Conservation (phyloP, 768 basidiomycete species). For the Lentinus brumalis region DNA sequence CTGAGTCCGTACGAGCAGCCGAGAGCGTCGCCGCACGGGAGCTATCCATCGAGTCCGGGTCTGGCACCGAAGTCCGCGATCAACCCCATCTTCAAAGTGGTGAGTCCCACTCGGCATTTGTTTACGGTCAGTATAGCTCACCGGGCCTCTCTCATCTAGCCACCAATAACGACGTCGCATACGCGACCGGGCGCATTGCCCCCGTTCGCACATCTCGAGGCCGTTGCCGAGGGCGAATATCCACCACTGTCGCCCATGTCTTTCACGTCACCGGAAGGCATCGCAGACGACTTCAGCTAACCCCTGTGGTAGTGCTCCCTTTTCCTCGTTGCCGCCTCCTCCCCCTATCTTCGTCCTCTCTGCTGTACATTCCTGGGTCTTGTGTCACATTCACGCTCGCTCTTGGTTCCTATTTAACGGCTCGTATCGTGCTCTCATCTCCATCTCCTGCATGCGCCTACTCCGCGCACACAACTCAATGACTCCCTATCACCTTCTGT, state of each 20-base stretch:
- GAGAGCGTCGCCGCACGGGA: constrained; percentile 45
- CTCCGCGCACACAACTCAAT: constrained; percentile 4
- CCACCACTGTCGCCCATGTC: constrained; percentile 78
- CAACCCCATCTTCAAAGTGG: constrained; percentile 91
- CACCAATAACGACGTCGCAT: constrained; percentile 21
- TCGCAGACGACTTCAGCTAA: constrained; percentile 31
- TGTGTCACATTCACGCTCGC: constrained; percentile 24
- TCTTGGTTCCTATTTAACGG: constrained; percentile 25
- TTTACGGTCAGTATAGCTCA: not conserved
- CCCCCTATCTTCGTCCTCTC: constrained; percentile 4
- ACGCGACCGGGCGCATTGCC: constrained; percentile 49
- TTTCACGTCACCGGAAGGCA: constrained; percentile 56
- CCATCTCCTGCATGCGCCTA: constrained; percentile 12
- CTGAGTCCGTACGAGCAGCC: constrained; percentile 49
- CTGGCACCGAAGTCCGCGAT: constrained; percentile 67
- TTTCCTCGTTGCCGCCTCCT: constrained; percentile 3
- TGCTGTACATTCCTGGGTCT: constrained; percentile 17
- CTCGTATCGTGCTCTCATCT: constrained; percentile 21
- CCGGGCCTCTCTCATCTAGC: constrained; percentile 12
- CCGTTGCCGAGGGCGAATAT: constrained; percentile 77
- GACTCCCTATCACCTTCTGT: constrained; percentile 1
- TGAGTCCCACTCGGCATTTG: constrained; percentile 44
- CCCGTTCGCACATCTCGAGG: constrained; percentile 81
- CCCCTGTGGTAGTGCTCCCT: constrained; percentile 14
- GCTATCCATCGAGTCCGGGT: constrained; percentile 63